These are phyloP conservation scores for Lolium rigidum DNA, from an alignment of 176 grass and related monocot species.

Conservation along the genomic window DNA sequence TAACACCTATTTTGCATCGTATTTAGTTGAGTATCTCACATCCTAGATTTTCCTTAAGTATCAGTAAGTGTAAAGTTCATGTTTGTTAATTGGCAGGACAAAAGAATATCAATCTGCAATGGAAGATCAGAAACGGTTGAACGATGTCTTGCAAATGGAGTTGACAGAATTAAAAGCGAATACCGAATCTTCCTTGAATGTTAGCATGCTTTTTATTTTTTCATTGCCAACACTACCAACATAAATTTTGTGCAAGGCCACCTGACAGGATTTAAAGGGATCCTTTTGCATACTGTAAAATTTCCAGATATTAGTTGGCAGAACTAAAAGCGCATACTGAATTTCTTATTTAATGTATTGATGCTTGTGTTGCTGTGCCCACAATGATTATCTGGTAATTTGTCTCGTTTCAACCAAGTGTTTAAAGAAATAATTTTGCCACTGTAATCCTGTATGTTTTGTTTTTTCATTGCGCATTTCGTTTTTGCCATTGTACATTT, in stretches of 20 bases:
- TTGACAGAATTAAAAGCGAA: conserved; percentile 63
- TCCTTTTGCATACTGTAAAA: background rate
- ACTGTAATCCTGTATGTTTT: background rate
- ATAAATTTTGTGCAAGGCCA: background rate
- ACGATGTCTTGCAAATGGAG: conserved; percentile 66
- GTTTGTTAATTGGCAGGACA: conserved; percentile 62
- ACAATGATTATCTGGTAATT: background rate
- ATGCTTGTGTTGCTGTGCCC: background rate
- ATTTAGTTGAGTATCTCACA: conserved; percentile 30
- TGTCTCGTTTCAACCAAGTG: background rate
- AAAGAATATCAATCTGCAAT: conserved; percentile 71
- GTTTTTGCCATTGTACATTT: background rate
- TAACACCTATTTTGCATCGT: background rate
- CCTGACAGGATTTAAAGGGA: background rate
- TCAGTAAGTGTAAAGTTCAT: conserved; percentile 21
- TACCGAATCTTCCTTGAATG: conserved; percentile 68
- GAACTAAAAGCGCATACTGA: conserved; percentile 3
- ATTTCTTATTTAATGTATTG: background rate
- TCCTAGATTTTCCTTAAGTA: conserved; percentile 9
- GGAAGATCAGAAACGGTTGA: conserved; percentile 70
- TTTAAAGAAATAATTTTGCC: background rate
- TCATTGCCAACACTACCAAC: background rate
- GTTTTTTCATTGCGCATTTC: background rate
- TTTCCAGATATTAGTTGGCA: background rate
- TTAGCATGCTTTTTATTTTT: conserved; percentile 40